phyloP scores from a whole-genome alignment of 495 filamentous ascomycete species.

The Aspergillus affinis region DNA sequence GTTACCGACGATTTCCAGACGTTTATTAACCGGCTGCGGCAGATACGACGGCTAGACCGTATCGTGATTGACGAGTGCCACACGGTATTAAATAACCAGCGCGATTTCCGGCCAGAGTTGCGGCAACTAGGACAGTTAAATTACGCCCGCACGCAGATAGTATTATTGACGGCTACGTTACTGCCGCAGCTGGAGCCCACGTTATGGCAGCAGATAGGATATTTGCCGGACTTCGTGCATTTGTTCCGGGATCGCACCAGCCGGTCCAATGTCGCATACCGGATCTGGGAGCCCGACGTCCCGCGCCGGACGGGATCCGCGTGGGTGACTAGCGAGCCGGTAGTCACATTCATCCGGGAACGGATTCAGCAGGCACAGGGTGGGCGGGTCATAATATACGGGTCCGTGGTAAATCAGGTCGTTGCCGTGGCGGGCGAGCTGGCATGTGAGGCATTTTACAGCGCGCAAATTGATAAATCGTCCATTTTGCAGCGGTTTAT shows the following conservation, averaged over 20 bases:
- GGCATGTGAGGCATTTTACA: too few species aligned
- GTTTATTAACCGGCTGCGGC: constrained; percentile 23
- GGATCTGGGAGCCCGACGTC: too few species aligned
- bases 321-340: too few species aligned
- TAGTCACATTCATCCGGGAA: too few species aligned
- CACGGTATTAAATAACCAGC: constrained; percentile 17
- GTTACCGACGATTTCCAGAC: constrained; percentile 14
- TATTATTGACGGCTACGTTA: constrained; percentile 27
- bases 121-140: constrained; percentile 10
- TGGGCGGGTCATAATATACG: constrained; percentile 18
- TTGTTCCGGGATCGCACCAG: too few species aligned
- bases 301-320: too few species aligned
- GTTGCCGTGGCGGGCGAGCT: constrained; percentile 1
- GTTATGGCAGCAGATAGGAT: constrained; percentile 1
- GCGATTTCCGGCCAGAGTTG: constrained; percentile 14
- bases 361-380: not conserved
- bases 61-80: constrained; percentile 26
- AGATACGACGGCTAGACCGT: constrained; percentile 16
- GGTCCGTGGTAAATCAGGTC: not conserved
- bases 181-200: constrained; percentile 9
- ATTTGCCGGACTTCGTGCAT: too few species aligned
- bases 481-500: constrained; percentile 17
- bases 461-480: constrained; percentile 13
- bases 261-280: too few species aligned
- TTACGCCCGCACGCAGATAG: constrained; percentile 12